phyloP scores from a whole-genome alignment of 2,329 filamentous ascomycete genomes.

The Penicillium sp. region DNA sequence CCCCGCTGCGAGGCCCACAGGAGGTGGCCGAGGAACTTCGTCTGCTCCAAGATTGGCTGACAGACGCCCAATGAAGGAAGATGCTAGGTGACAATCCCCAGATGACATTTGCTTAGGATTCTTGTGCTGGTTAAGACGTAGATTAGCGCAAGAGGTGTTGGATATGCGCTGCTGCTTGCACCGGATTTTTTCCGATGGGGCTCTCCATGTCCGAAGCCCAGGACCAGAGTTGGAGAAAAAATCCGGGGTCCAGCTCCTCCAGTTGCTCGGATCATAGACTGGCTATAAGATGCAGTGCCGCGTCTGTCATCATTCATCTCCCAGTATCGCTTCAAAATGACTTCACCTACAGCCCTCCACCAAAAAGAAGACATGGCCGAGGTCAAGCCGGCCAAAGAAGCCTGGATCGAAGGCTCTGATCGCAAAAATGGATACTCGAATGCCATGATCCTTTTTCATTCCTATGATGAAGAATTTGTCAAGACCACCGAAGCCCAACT shows the following conservation, averaged over 20 bases:
- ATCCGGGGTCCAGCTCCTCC: too few species aligned
- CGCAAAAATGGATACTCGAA: background rate
- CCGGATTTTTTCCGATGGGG: background rate
- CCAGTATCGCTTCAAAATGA: too few species aligned
- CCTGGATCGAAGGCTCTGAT: background rate
- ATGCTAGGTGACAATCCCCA: background rate
- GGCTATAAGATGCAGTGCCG: too few species aligned
- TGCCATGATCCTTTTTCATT: background rate
- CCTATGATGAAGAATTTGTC: background rate
- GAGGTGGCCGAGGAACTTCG: background rate
- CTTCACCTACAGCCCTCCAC: background rate
- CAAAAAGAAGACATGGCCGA: background rate
- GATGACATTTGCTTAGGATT: background rate
- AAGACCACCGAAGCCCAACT: background rate
- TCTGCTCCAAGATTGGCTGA: background rate
- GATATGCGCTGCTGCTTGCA: background rate
- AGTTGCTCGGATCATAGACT: too few species aligned
- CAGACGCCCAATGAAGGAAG: background rate
- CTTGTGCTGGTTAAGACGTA: background rate
- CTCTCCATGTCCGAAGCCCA: background rate
- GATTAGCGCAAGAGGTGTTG: too few species aligned
- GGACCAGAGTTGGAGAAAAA: background rate
- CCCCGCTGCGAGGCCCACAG: background rate
- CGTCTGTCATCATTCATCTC: too few species aligned
- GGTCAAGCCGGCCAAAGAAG: background rate